Conservation (phyloP, 2,329 filamentous ascomycete species). For the Ophiognomonia clavigignenti-juglandacearum region DNA sequence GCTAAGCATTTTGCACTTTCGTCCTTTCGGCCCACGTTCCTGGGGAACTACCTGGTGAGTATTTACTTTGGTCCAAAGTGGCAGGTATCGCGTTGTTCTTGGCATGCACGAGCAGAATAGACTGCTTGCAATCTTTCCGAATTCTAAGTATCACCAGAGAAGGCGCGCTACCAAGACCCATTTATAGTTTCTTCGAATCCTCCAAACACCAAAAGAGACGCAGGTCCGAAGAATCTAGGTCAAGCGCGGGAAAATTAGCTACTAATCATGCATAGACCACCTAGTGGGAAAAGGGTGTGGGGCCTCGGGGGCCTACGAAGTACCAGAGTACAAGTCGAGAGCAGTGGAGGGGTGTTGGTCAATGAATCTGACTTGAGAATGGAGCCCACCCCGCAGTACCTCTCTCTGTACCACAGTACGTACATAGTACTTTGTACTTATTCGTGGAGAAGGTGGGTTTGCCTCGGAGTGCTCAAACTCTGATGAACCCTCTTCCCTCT, state of each 20-base stretch:
- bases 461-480: constrained; percentile 11
- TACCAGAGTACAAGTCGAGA: too few relatives aligned
- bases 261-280: constrained; percentile 13
- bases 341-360: constrained; percentile 3
- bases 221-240: constrained; percentile 13
- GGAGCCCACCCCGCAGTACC: background rate
- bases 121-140: too few relatives aligned
- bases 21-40: too few relatives aligned
- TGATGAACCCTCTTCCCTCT: background rate
- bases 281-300: constrained; percentile 12
- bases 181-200: background rate
- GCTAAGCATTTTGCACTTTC: too few relatives aligned
- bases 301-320: background rate
- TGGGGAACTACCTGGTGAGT: too few relatives aligned
- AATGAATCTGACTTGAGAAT: background rate
- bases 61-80: too few relatives aligned
- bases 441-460: constrained; percentile 13
- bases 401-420: constrained; percentile 3
- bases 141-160: too few relatives aligned
- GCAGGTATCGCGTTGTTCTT: too few relatives aligned
- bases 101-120: too few relatives aligned
- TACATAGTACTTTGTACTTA: too few relatives aligned
- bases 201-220: constrained; percentile 3
- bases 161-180: background rate
- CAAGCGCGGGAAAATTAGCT: constrained; percentile 12